Conservation (phyloP, 2,329 filamentous ascomycete species). For the Monilinia vaccinii-corymbosi region DNA sequence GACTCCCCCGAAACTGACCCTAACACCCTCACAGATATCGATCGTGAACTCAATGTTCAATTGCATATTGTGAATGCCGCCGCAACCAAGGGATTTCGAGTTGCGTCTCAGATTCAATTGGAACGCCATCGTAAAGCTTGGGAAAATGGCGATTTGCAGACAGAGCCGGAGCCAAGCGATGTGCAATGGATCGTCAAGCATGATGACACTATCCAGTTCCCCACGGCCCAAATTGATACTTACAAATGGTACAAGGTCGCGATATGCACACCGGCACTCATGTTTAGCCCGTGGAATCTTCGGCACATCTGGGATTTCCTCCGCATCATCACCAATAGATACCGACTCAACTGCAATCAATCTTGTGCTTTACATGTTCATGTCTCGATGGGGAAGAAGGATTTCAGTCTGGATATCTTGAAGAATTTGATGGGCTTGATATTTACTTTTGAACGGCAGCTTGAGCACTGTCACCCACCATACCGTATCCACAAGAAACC, state of each 20-base stretch:
- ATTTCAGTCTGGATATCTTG: conserved; percentile 22
- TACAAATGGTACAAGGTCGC: conserved; percentile 16
- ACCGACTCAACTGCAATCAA: conserved; percentile 21
- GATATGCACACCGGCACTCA: conserved; percentile 15
- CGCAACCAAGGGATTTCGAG: background rate
- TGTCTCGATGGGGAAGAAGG: conserved; percentile 23
- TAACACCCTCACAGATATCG: background rate
- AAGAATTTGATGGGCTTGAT: conserved; percentile 25
- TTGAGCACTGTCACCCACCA: conserved; percentile 24
- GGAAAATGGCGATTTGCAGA: background rate
- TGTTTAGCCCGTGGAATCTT: conserved; percentile 8
- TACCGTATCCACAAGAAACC: background rate
- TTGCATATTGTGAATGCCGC: conserved; percentile 1
- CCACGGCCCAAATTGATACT: background rate
- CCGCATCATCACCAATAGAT: conserved; percentile 10
- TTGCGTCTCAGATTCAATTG: conserved; percentile 3
- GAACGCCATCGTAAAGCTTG: background rate
- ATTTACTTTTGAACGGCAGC: conserved; percentile 24
- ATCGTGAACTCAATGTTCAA: conserved; percentile 2
- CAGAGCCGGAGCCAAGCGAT: background rate
- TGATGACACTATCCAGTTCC: conserved; percentile 7
- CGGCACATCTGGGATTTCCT: conserved; percentile 9
- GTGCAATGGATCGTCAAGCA: conserved; percentile 8
- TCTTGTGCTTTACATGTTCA: conserved; percentile 28
- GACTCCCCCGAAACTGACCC: background rate